Base-by-base conservation (phyloP, 2,329 filamentous ascomycete species). In the Trichoderma guizhouense region DNA sequence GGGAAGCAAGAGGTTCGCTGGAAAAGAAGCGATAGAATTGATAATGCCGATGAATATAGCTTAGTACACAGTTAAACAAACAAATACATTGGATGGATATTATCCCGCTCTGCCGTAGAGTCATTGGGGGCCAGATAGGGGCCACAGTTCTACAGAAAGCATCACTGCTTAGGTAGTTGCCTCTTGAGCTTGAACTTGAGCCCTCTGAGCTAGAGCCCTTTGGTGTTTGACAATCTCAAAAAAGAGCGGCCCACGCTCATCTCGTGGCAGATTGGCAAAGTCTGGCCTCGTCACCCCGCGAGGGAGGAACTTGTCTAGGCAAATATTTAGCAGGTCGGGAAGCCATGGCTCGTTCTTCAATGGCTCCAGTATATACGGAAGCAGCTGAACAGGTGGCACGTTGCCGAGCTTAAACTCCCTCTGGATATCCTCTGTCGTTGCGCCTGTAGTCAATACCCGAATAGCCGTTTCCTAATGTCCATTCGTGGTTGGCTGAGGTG, bases 401-500 rank as follows among this genome's bases (percentile, higher is more conserved):
- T 61, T 53, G 26, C 9, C 9, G 7, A 61, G 39, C 60, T 51
- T 64, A 55, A 71, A 62, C 24, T 58, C 61, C 61, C n/a, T 47
- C 26, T 15, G 51, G 5, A 57, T n/a, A 8, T 39, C 24, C 57
- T 63, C 68, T 26, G 63, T 47, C 36, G 34, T 12, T n/a, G 24
- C 55, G 51, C 28, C 26, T 26, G 64, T 21, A n/a, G 53, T 34
- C 57, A 71, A 21, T 47, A n/a, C 72, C 69, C 71, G 72, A 75
- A 75, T 21, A 43, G 24, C 71, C 74, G 75, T 72, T 74, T 79
- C 77, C 81, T 83, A 85, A 74, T 82, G 82, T 75, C 84, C 85
- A 74, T 86, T 86, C 73, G 82, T 82, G 12, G 81, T 78, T 61
- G 78, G 77, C 71, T 80, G 80, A 68, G 85, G 85, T 55, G 85